Percentiles rank a stretch among this genome's conserved stretches.
These are phyloP conservation scores for Triglochin maritima DNA, from an alignment of 106 monocot species.

Conservation along the genomic window DNA sequence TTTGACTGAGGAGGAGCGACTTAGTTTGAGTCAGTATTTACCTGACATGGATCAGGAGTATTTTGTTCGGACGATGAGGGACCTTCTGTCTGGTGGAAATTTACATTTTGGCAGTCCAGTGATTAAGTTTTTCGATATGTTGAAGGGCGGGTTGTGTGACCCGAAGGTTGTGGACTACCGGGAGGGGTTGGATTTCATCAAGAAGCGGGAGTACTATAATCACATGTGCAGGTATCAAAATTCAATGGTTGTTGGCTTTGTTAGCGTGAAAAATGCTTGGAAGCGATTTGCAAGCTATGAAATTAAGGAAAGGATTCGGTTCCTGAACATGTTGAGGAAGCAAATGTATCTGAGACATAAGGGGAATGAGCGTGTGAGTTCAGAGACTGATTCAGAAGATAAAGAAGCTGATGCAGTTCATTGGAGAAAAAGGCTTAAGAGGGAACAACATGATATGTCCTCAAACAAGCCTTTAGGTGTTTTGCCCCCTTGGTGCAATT, in stretches of 20 bases:
- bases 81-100: slow-evolving; percentile 54
- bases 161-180: slow-evolving; percentile 54
- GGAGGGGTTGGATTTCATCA: slow-evolving; percentile 35
- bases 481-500: neutral
- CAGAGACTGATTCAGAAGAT: slow-evolving; percentile 35
- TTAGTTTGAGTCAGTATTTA: slow-evolving; percentile 41
- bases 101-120: slow-evolving; percentile 79
- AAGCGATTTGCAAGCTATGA: slow-evolving; percentile 35
- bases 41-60: slow-evolving; percentile 79
- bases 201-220: slow-evolving; percentile 53
- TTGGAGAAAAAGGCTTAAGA: too few species aligned
- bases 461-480: too few species aligned
- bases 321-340: slow-evolving; percentile 33
- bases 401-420: too few species aligned
- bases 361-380: slow-evolving; percentile 11
- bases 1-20: slow-evolving; percentile 70
- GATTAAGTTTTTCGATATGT: slow-evolving; percentile 15
- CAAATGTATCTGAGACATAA: slow-evolving; percentile 18
- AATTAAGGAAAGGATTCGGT: slow-evolving; percentile 47
- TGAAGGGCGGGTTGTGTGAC: slow-evolving; percentile 67
- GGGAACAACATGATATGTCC: too few species aligned
- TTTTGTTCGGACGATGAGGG: slow-evolving; percentile 40
- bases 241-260: slow-evolving; percentile 50
- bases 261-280: slow-evolving; percentile 38
- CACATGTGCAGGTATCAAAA: slow-evolving; percentile 56